These are phyloP conservation scores for Boechera divaricarpa DNA, from an alignment of 345 rosid genomes.

Conservation along the genomic window DNA sequence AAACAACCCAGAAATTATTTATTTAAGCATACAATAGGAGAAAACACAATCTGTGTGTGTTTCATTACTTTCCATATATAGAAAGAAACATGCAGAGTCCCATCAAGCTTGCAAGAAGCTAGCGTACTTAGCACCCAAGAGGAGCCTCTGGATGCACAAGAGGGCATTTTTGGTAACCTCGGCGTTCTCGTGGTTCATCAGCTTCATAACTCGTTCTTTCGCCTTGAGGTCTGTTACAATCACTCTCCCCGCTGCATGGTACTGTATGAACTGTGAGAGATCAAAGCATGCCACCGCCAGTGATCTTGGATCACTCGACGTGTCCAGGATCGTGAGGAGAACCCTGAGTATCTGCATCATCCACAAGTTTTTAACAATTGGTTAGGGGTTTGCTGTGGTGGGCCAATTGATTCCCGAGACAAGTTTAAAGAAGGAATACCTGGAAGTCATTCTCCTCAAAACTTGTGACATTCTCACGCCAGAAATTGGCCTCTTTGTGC, in stretches of 20 bases:
- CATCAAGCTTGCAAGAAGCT: slow-evolving; percentile 51
- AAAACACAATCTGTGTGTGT: slow-evolving; percentile 26
- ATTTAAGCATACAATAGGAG: slow-evolving; percentile 18
- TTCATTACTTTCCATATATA: slow-evolving; percentile 27
- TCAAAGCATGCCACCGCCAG: slow-evolving; percentile 90
- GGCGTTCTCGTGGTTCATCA: slow-evolving; percentile 79
- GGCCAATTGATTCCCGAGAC: too few species aligned
- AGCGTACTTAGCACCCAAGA: slow-evolving; percentile 87
- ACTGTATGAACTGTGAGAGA: slow-evolving; percentile 90
- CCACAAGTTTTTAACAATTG: slow-evolving; percentile 13
- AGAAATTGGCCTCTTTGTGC: slow-evolving; percentile 90
- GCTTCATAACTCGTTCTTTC: slow-evolving; percentile 83
- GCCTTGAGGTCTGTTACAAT: slow-evolving; percentile 86
- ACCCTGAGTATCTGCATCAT: slow-evolving; percentile 82
- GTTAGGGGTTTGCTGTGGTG: background rate
- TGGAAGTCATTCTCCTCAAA: too few species aligned
- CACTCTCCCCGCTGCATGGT: slow-evolving; percentile 88
- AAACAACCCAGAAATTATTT: background rate
- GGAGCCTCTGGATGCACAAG: slow-evolving; percentile 82
- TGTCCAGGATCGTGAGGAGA: slow-evolving; percentile 83
- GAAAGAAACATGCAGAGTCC: background rate
- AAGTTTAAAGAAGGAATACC: too few species aligned
- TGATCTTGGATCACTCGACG: slow-evolving; percentile 83
- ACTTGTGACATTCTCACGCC: slow-evolving; percentile 80
- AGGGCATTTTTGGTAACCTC: slow-evolving; percentile 79